These are phyloP conservation scores for Metroxylon sagu DNA, from an alignment of 176 grass and related monocot genomes.

Conservation along the genomic window DNA sequence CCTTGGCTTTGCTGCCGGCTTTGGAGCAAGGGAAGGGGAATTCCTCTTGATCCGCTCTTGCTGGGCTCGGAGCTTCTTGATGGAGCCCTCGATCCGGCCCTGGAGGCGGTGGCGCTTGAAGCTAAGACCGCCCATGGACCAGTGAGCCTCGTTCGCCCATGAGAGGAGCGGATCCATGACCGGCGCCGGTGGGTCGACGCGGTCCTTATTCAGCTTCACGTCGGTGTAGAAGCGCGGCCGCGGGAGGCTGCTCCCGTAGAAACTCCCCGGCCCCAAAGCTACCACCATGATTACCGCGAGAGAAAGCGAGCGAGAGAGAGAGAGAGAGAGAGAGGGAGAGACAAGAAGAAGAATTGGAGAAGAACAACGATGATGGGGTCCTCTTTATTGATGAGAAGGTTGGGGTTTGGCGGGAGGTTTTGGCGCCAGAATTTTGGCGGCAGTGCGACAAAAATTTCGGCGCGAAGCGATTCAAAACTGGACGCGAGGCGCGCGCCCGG, in stretches of 20 bases:
- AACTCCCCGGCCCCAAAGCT: slow-evolving; percentile 47
- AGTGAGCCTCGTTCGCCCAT: slow-evolving; percentile 81
- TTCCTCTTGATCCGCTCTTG: neutral
- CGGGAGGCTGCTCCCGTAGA: slow-evolving; percentile 75
- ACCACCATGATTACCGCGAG: slow-evolving; percentile 40
- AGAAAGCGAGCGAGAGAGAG: neutral
- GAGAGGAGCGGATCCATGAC: slow-evolving; percentile 60
- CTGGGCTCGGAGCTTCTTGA: slow-evolving; percentile 60
- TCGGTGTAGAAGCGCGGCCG: slow-evolving; percentile 56
- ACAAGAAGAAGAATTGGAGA: neutral
- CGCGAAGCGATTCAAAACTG: no score
- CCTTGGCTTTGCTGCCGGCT: slow-evolving; percentile 25
- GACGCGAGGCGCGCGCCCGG: no score
- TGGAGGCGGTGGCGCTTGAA: slow-evolving; percentile 67
- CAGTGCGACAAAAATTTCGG: no score
- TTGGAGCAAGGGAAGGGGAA: slow-evolving; percentile 16
- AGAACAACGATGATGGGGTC: neutral
- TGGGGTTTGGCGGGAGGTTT: no score
- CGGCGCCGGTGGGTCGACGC: slow-evolving; percentile 47
- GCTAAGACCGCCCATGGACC: slow-evolving; percentile 80
- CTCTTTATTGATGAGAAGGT: no score
- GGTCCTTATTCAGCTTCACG: slow-evolving; percentile 24
- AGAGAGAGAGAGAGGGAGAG: no score
- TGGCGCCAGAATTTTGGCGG: no score
- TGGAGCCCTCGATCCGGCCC: slow-evolving; percentile 75